These are phyloP conservation scores for Hanseniaspora mollemarum DNA, from an alignment of 805 yeast genomes.

Conservation along the genomic window DNA sequence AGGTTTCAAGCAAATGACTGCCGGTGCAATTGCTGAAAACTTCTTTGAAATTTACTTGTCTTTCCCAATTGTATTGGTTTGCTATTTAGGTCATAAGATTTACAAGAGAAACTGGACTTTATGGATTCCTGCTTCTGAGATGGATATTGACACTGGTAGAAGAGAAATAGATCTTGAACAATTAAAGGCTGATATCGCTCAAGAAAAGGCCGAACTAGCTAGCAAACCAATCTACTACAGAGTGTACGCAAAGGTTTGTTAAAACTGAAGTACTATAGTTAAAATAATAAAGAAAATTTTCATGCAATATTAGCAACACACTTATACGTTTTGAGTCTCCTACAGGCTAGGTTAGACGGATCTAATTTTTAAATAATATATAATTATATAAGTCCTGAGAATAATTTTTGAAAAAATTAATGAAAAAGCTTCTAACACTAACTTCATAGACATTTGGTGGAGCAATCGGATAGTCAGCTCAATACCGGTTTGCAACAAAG, in stretches of 20 bases:
- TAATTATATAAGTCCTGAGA: too few relatives aligned
- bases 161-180: slow-evolving; percentile 45
- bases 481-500: too few relatives aligned
- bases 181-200: slow-evolving; percentile 42
- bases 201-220: slow-evolving; percentile 36
- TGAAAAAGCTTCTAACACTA: too few relatives aligned
- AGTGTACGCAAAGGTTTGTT: slow-evolving; percentile 39
- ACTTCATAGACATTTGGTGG: too few relatives aligned
- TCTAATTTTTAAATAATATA: too few relatives aligned
- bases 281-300: too few relatives aligned
- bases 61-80: slow-evolving; percentile 47
- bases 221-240: slow-evolving; percentile 41
- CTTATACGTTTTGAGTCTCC: too few relatives aligned
- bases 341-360: too few relatives aligned
- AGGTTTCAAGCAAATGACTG: slow-evolving; percentile 41
- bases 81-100: slow-evolving; percentile 50
- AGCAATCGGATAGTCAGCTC: too few relatives aligned
- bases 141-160: slow-evolving; percentile 56
- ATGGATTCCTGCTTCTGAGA: slow-evolving; percentile 36
- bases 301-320: not conserved
- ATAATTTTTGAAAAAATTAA: too few relatives aligned
- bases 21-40: slow-evolving; percentile 33
- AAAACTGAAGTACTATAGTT: slow-evolving; percentile 17
- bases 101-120: slow-evolving; percentile 37
- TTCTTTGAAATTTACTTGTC: slow-evolving; percentile 63